Evolutionary conservation across 2,329 filamentous ascomycete species (phyloP).

Genomic region (Acarospora socialis): DNA sequence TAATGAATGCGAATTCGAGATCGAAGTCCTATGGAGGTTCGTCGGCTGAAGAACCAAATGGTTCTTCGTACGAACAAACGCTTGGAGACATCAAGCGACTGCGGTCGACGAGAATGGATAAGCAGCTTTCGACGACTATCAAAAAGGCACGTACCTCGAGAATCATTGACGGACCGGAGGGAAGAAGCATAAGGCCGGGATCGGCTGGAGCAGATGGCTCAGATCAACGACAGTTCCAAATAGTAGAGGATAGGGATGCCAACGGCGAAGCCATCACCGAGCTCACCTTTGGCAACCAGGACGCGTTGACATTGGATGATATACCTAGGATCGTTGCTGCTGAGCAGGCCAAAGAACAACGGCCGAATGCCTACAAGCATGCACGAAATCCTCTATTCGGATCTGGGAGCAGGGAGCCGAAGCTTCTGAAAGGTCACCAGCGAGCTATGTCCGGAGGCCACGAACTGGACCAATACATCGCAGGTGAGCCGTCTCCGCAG

Average conservation of each 20-base stretch:
- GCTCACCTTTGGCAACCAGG: conserved; percentile 75
- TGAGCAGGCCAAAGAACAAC: conserved; percentile 83
- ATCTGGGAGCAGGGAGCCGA: conserved; percentile 45
- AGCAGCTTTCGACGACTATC: conserved; percentile 84
- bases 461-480: conserved; percentile 25
- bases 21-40: conserved; percentile 59
- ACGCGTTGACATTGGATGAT: conserved; percentile 86
- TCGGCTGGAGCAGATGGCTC: conserved; percentile 51
- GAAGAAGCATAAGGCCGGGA: conserved; percentile 51
- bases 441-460: conserved; percentile 46
- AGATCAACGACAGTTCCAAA: conserved; percentile 49
- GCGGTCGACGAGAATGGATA: conserved; percentile 84
- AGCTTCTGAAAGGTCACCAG: conserved; percentile 55
- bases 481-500: conserved; percentile 39
- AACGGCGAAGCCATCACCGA: conserved; percentile 58
- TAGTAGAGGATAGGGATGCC: conserved; percentile 62
- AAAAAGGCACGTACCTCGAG: conserved; percentile 79
- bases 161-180: conserved; percentile 79
- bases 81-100: conserved; percentile 87
- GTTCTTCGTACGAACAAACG: conserved; percentile 83
- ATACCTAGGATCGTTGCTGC: conserved; percentile 92
- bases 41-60: conserved; percentile 43
- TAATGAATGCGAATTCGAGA: conserved; percentile 50
- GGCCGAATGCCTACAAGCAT: conserved; percentile 64
- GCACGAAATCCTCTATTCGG: conserved; percentile 55